These are phyloP conservation scores for Dactylonectria macrodidyma DNA, from an alignment of 2,329 filamentous ascomycete species.

Conservation along the genomic window DNA sequence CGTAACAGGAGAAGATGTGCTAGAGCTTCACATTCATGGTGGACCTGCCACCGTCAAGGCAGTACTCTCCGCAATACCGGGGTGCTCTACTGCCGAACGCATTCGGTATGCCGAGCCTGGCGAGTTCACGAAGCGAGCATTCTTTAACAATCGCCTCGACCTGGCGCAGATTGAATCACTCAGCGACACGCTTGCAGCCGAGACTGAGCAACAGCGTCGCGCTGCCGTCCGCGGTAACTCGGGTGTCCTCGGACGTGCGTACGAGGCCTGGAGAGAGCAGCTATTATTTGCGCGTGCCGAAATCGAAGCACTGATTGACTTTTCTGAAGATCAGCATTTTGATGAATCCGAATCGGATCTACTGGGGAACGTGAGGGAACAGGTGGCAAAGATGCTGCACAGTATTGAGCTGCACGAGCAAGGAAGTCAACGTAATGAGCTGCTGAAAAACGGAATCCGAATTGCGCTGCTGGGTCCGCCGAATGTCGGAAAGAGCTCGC, in stretches of 20 bases:
- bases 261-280: slow-evolving; percentile 85
- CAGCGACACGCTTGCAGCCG: slow-evolving; percentile 73
- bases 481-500: slow-evolving; percentile 94
- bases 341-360: slow-evolving; percentile 86
- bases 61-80: slow-evolving; percentile 83
- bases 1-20: slow-evolving; percentile 91
- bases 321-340: slow-evolving; percentile 97
- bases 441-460: slow-evolving; percentile 87
- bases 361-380: slow-evolving; percentile 76
- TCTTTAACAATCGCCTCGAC: slow-evolving; percentile 87
- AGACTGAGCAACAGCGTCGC: slow-evolving; percentile 94
- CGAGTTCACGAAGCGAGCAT: slow-evolving; percentile 94
- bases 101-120: slow-evolving; percentile 94
- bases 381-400: slow-evolving; percentile 73
- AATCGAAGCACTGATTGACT: slow-evolving; percentile 96
- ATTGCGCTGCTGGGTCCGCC: slow-evolving; percentile 91
- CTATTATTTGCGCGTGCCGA: slow-evolving; percentile 89
- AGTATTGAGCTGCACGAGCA: slow-evolving; percentile 79
- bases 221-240: slow-evolving; percentile 86
- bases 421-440: slow-evolving; percentile 86
- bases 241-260: slow-evolving; percentile 78
- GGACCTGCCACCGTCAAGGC: slow-evolving; percentile 91
- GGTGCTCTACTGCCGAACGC: slow-evolving; percentile 53
- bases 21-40: slow-evolving; percentile 96
- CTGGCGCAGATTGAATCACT: slow-evolving; percentile 85